phyloP scores from a whole-genome alignment of 179 eudicot species.

The Silene vulgaris region DNA sequence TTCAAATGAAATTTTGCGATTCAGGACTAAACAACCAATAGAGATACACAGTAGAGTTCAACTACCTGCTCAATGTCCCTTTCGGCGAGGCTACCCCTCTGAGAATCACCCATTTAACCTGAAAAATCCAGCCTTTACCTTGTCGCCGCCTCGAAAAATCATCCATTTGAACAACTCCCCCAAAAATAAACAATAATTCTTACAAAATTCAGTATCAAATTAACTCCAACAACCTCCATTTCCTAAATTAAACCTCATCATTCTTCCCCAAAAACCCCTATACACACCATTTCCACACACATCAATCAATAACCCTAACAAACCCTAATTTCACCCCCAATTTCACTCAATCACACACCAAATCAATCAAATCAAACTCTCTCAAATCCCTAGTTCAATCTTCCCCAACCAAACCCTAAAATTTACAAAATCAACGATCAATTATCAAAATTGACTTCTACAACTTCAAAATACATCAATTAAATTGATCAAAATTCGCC shows the following conservation, averaged over 20 bases:
- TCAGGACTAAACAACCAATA: not conserved
- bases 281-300: not conserved
- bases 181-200: constrained; percentile 24
- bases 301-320: constrained; percentile 7
- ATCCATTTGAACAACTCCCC: constrained; percentile 50
- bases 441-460: not conserved
- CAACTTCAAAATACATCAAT: not conserved
- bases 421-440: not conserved
- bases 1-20: no score
- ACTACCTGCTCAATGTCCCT: constrained; percentile 66
- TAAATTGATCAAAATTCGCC: not conserved
- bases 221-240: constrained; percentile 27
- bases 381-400: not conserved
- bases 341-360: not conserved
- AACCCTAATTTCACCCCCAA: constrained; percentile 17
- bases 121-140: constrained; percentile 28
- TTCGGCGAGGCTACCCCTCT: constrained; percentile 39
- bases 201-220: constrained; percentile 9
- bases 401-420: not conserved
- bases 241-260: constrained; percentile 1
- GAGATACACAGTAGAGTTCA: not conserved
- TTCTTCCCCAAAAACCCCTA: constrained; percentile 7
- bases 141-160: constrained; percentile 27
- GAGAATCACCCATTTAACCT: constrained; percentile 65
- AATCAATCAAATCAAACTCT: not conserved